Conservation (phyloP, 768 basidiomycete species). For the Termitomyces sp. region DNA sequence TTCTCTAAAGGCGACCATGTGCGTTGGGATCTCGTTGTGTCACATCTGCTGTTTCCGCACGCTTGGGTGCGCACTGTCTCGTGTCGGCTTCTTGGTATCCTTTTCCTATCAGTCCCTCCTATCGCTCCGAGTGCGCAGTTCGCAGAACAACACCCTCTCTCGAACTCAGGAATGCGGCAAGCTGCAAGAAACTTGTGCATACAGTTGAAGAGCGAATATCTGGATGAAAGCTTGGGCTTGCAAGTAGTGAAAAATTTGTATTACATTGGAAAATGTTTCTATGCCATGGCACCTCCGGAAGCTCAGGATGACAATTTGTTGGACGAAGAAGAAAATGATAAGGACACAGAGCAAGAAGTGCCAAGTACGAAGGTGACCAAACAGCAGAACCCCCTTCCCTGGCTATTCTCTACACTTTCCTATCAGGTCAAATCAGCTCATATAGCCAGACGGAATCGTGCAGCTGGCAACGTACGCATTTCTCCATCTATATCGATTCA, state of each 20-base stretch:
- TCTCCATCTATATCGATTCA: neutral
- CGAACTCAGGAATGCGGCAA: conserved; percentile 53
- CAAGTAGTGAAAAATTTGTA: conserved; percentile 93
- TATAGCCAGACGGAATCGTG: conserved; percentile 59
- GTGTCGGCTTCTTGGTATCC: conserved; percentile 65
- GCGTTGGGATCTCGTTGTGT: conserved; percentile 57
- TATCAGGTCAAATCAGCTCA: conserved; percentile 78
- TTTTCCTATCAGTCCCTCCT: conserved; percentile 54
- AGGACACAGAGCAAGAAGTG: conserved; percentile 26
- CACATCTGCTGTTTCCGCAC: conserved; percentile 83
- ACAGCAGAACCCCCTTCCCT: conserved; percentile 61
- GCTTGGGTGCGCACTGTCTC: conserved; percentile 89
- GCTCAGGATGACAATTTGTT: conserved; percentile 16
- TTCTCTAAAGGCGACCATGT: conserved; percentile 42
- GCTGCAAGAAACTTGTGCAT: conserved; percentile 68
- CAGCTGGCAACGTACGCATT: conserved; percentile 37
- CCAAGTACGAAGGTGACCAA: conserved; percentile 20
- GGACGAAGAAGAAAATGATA: conserved; percentile 23
- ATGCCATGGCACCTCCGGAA: conserved; percentile 27
- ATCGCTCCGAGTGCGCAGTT: conserved; percentile 29
- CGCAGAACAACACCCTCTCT: conserved; percentile 41
- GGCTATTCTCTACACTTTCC: conserved; percentile 93
- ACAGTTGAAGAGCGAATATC: conserved; percentile 77
- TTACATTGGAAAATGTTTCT: conserved; percentile 86
- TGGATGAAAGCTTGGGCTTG: conserved; percentile 67